Conservation (phyloP, 1,284 basidiomycete genomes). For the Mycena sp. region DNA sequence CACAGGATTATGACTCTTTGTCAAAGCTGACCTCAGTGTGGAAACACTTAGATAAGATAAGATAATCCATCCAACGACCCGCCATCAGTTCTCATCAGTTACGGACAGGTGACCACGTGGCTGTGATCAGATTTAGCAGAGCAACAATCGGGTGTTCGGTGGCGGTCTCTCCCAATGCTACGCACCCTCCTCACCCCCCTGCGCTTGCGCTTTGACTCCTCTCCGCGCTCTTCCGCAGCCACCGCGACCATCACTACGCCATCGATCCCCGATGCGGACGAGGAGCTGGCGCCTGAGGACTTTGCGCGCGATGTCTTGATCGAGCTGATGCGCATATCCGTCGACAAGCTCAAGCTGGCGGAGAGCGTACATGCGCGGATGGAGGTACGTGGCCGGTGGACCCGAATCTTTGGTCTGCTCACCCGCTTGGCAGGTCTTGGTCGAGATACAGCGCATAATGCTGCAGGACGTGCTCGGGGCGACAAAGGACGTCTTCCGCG, state of each 20-base stretch:
- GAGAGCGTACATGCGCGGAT: slow-evolving; percentile 54
- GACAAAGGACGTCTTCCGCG: slow-evolving; percentile 80
- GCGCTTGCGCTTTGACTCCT: slow-evolving; percentile 57
- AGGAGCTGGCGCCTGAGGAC: slow-evolving; percentile 67
- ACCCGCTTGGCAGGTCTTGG: slow-evolving; percentile 55
- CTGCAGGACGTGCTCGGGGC: slow-evolving; percentile 55
- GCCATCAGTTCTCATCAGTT: too few relatives aligned
- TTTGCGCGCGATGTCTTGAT: slow-evolving; percentile 77
- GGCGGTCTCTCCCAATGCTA: slow-evolving; percentile 48
- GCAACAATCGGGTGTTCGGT: too few relatives aligned
- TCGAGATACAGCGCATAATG: slow-evolving; percentile 69
- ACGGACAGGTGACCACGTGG: too few relatives aligned
- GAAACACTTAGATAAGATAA: background rate
- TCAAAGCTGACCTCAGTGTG: background rate
- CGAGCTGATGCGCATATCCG: slow-evolving; percentile 73
- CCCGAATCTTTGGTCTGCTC: background rate
- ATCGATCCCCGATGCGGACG: slow-evolving; percentile 44
- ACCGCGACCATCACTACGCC: slow-evolving; percentile 37
- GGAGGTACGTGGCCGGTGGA: slow-evolving; percentile 54
- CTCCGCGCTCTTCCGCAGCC: slow-evolving; percentile 39
- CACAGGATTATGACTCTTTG: too few relatives aligned
- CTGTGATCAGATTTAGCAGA: too few relatives aligned
- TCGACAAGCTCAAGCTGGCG: slow-evolving; percentile 70
- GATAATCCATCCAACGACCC: too few relatives aligned
- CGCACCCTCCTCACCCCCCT: slow-evolving; percentile 61